phyloP scores from a whole-genome alignment of 139 green algal genomes.

The Asterochloris erici region DNA sequence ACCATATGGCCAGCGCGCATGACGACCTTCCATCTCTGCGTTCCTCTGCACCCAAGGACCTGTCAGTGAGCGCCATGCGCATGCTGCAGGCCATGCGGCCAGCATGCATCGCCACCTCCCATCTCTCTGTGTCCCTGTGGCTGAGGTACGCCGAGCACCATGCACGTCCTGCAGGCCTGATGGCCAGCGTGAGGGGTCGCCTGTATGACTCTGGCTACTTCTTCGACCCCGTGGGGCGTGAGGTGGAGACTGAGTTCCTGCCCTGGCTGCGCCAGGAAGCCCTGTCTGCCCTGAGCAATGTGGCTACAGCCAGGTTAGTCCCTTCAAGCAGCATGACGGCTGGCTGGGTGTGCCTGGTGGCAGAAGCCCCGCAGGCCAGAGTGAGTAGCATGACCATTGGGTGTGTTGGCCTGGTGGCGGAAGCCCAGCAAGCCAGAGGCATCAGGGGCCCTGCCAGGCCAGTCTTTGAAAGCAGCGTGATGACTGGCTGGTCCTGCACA shows the following conservation, averaged over 20 bases:
- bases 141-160: too few relatives aligned
- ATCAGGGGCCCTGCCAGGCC: neutral
- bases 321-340: neutral
- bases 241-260: conserved; percentile 67
- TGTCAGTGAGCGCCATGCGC: too few relatives aligned
- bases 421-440: neutral
- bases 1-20: too few relatives aligned
- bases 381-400: neutral
- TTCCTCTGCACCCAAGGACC: too few relatives aligned
- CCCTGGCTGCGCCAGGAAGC: conserved; percentile 68
- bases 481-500: too few relatives aligned
- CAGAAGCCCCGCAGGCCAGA: neutral
- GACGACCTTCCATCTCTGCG: too few relatives aligned
- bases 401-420: neutral
- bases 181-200: conserved; percentile 59
- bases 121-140: neutral
- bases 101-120: neutral
- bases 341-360: neutral
- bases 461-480: neutral
- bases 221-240: conserved; percentile 75
- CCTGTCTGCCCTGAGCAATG: conserved; percentile 2
- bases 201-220: conserved; percentile 69
- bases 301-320: neutral
- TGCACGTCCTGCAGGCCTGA: conserved; percentile 32
- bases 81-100: too few relatives aligned